Percentiles rank a stretch among this genome's conserved stretches.
These are phyloP conservation scores for Pseudocercospora fuligena DNA, from an alignment of 2,329 filamentous ascomycete genomes.

Conservation along the genomic window DNA sequence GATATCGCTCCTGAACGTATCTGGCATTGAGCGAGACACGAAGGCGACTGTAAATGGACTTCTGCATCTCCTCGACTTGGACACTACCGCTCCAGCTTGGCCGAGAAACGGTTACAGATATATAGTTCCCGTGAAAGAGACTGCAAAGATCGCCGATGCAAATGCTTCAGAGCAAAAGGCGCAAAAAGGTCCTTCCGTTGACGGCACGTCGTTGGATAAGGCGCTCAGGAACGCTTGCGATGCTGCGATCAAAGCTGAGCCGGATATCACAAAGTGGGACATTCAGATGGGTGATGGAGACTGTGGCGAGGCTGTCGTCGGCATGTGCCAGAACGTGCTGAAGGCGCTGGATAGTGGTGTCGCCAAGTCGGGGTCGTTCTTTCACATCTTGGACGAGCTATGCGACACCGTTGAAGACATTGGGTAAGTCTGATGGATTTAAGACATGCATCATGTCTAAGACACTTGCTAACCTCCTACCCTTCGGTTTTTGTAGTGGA, in stretches of 20 bases:
- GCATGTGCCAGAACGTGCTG: constrained; percentile 43
- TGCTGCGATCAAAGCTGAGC: constrained; percentile 62
- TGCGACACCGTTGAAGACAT: constrained; percentile 43
- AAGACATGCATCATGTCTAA: too few species aligned
- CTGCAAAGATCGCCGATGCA: constrained; percentile 33
- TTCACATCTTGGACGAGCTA: constrained; percentile 42
- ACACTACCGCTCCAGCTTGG: constrained; percentile 59
- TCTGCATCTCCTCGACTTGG: constrained; percentile 54
- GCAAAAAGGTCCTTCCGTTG: constrained; percentile 35
- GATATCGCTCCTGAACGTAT: constrained; percentile 60
- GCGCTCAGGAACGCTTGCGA: constrained; percentile 50
- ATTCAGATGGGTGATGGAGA: constrained; percentile 69
- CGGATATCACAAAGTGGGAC: constrained; percentile 67
- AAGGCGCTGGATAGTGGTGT: constrained; percentile 39
- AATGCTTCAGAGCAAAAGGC: constrained; percentile 45
- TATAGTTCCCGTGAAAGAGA: constrained; percentile 20
- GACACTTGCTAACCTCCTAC: too few species aligned
- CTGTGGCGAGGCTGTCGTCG: constrained; percentile 62
- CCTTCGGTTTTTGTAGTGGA: too few species aligned
- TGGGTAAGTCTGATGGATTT: too few species aligned
- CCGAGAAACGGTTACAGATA: constrained; percentile 53
- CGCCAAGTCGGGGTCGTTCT: constrained; percentile 36
- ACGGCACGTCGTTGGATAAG: constrained; percentile 41
- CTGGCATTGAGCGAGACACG: constrained; percentile 50
- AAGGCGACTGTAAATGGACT: constrained; percentile 47